Evolutionary conservation across 768 basidiomycete genomes (phyloP), one percentile per base, ranked within the genome.

Genomic region (Auricularia cornea): DNA sequence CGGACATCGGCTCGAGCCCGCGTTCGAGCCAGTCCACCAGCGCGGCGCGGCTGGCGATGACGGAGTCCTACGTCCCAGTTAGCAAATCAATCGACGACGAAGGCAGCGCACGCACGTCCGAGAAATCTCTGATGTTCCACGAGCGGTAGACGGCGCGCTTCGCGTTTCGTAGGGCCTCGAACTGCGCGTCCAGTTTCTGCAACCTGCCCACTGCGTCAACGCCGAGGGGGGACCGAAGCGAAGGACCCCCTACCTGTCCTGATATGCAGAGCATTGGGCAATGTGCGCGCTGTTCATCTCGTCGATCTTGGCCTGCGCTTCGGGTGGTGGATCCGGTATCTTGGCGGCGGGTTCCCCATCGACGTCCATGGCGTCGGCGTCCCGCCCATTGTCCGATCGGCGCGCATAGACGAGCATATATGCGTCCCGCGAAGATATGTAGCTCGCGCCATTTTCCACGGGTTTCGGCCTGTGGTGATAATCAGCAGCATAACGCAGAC

Each of bases 371-470:
- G 44, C 23, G 20, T 48, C 44, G 20, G 6, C 44, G 16, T 20
- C 44, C 20, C 20, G 1, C 6, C 23, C 44, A 23, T 20, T n/a
- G 3, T 23, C 20, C 31, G 74, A 69, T 66, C 78, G 80, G 12
- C 84, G 83, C 40, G 84, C 82, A 73, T 98, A 98, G 61, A 98
- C 87, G 33, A 98, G 81, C 94, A 98, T 96, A 74, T 98, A 97
- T 5, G 92, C 93, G 68, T 97, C 93, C 74, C 83, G 89, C 2
- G 93, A 94, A 2, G 83, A 79, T 66, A 89, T 80, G 41, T 79
- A 77, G 64, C 81, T 83, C 68, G 60, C 64, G 28, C 61, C 16
- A 14, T 38, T 38, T 8, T 8, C 16, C 16, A 14, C 35, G 16
- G 35, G 0, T 38, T 8, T 8, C 35, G 62, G 63, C 68, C 65